phyloP scores from a whole-genome alignment of 768 basidiomycete genomes.

The Phanerochaete carnosa region DNA sequence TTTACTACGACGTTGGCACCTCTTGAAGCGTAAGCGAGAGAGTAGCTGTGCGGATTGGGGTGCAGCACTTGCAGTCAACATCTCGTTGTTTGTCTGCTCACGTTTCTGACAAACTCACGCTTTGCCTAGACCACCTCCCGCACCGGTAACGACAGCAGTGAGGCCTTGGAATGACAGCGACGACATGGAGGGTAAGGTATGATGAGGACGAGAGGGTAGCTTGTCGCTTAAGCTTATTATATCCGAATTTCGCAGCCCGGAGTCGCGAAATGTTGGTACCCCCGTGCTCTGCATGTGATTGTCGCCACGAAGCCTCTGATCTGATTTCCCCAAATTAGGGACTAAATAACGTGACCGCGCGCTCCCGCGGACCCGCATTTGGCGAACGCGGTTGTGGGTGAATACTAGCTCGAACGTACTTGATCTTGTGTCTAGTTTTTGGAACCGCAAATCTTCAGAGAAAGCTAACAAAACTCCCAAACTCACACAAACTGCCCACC shows the following conservation, averaged over 20 bases:
- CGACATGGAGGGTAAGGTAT: slow-evolving; percentile 17
- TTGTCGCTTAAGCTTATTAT: background rate
- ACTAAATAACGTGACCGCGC: background rate
- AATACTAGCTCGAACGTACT: too few species aligned
- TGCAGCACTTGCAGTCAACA: background rate
- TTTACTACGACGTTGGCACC: slow-evolving; percentile 96
- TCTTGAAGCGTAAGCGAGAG: slow-evolving; percentile 85
- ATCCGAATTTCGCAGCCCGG: background rate
- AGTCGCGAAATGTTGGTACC: background rate
- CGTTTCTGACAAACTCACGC: slow-evolving; percentile 50
- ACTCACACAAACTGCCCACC: too few species aligned
- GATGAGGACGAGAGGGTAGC: background rate
- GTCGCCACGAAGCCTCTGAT: slow-evolving; percentile 1
- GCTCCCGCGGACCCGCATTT: too few species aligned
- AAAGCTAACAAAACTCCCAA: too few species aligned
- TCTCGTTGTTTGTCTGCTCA: background rate
- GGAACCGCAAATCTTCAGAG: too few species aligned
- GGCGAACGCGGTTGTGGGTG: too few species aligned
- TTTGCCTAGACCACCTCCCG: slow-evolving; percentile 92
- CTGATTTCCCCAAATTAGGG: background rate
- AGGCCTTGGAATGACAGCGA: slow-evolving; percentile 76
- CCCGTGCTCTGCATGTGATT: slow-evolving; percentile 6
- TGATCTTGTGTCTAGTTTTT: too few species aligned
- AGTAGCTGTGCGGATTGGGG: slow-evolving; percentile 54
- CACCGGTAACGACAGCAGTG: slow-evolving; percentile 93